Evolutionary conservation across 2,329 filamentous ascomycete genomes (phyloP).

Genomic region (Phialophora macrospora): DNA sequence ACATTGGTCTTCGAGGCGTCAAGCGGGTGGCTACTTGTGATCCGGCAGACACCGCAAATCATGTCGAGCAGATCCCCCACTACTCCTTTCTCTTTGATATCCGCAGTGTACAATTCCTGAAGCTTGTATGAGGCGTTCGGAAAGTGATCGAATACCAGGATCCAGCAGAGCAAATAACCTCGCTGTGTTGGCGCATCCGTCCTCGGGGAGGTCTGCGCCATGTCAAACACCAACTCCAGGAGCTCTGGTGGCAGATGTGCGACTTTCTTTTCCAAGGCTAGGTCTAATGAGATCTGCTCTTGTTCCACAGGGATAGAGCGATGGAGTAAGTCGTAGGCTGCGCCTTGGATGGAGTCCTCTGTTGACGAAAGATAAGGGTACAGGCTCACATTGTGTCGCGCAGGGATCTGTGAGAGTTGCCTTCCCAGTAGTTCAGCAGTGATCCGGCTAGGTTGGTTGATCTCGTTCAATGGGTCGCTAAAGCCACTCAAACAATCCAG

Average conservation of each 20-base stretch:
- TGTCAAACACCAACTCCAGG: conserved; percentile 78
- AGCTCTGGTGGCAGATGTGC: conserved; percentile 82
- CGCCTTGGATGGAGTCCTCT: conserved; percentile 75
- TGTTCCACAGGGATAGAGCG: conserved; percentile 77
- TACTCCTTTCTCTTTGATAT: conserved; percentile 72
- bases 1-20: conserved; percentile 73
- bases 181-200: conserved; percentile 71
- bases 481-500: conserved; percentile 61
- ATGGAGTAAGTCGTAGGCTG: conserved; percentile 80
- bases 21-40: conserved; percentile 72
- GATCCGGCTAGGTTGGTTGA: conserved; percentile 66
- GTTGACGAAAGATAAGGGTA: conserved; percentile 78
- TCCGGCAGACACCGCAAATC: conserved; percentile 81
- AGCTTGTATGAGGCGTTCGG: conserved; percentile 78
- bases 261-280: conserved; percentile 58
- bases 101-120: conserved; percentile 76
- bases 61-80: conserved; percentile 75
- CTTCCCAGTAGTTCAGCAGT: conserved; percentile 76
- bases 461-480: conserved; percentile 54
- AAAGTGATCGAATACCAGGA: conserved; percentile 86
- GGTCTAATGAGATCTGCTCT: conserved; percentile 80
- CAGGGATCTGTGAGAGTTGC: conserved; percentile 57
- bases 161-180: conserved; percentile 86
- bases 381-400: conserved; percentile 66
- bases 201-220: conserved; percentile 67